These are phyloP conservation scores for Escallonia herrerae DNA, from an alignment of 129 eudicot genomes.

Conservation along the genomic window DNA sequence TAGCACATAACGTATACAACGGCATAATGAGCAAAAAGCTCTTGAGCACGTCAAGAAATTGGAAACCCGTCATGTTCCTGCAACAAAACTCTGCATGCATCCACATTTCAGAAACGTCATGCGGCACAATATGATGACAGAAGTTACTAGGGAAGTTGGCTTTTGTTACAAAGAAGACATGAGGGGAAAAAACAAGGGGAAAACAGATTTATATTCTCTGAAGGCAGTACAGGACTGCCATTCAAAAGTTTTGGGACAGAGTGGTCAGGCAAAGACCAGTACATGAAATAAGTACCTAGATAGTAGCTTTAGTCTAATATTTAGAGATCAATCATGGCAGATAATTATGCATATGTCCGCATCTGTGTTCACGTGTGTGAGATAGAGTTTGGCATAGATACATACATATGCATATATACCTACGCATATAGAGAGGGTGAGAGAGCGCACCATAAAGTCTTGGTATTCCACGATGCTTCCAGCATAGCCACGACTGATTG, in stretches of 20 bases:
- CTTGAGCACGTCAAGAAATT: too few species aligned
- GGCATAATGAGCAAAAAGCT: too few species aligned
- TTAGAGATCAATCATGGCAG: background rate
- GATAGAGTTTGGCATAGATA: background rate
- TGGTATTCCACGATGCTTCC: conserved; percentile 90
- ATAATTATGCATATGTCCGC: background rate
- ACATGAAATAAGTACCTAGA: background rate
- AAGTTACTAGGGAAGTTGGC: background rate
- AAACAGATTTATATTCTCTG: background rate
- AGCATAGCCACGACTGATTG: conserved; percentile 89
- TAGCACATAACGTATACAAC: background rate
- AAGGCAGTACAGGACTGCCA: background rate
- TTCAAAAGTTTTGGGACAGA: background rate
- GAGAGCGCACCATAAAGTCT: conserved; percentile 60
- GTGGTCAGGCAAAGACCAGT: background rate
- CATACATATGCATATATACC: background rate
- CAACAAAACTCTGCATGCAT: too few species aligned
- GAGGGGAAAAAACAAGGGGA: background rate
- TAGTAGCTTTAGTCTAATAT: background rate
- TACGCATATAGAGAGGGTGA: conserved; percentile 4
- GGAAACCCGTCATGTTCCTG: too few species aligned
- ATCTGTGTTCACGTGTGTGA: background rate
- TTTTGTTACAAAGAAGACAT: background rate
- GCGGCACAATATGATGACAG: too few species aligned
- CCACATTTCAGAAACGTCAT: too few species aligned